A percentile compares a stretch with the other conserved stretches of the same genome.
Conservation (phyloP, 345 rosid species). For the Ceriops zippeliana region DNA sequence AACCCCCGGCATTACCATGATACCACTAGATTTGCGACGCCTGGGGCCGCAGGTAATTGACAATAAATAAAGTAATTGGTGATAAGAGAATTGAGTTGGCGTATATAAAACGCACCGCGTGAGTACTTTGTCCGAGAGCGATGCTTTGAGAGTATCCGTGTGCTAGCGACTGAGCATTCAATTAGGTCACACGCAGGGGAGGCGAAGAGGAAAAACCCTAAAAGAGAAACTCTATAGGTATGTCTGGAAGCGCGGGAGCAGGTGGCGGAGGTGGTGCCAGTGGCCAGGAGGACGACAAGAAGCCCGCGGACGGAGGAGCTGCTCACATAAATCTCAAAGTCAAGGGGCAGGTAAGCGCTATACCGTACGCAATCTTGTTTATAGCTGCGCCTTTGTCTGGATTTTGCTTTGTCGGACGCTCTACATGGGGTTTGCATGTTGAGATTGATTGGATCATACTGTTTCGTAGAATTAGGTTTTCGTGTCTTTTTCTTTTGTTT, state of each 20-base stretch:
- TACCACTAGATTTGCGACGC: too few relatives aligned
- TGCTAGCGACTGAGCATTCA: not conserved
- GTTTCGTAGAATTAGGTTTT: too few relatives aligned
- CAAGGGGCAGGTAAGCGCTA: slow-evolving; percentile 59
- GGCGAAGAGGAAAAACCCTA: not conserved
- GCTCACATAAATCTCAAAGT: slow-evolving; percentile 73
- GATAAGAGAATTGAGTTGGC: not conserved
- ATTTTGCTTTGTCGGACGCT: not conserved
- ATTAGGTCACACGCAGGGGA: not conserved
- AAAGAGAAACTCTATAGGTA: not conserved
- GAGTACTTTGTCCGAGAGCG: not conserved
- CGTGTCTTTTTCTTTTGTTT: too few relatives aligned
- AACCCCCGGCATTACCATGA: too few relatives aligned
- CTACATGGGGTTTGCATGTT: not conserved
- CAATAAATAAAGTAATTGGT: too few relatives aligned
- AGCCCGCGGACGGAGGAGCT: slow-evolving; percentile 47
- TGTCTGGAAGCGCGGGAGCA: slow-evolving; percentile 46
- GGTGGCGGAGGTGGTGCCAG: slow-evolving; percentile 28
- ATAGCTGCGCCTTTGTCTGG: not conserved
- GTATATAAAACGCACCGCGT: not conserved
- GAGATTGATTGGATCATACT: too few relatives aligned
- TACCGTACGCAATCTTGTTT: not conserved
- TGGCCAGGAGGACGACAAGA: slow-evolving; percentile 59
- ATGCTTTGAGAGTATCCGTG: not conserved
- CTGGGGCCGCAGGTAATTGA: too few relatives aligned